Evolutionary conservation across 1,284 basidiomycete genomes (phyloP).

Genomic region (Papiliotrema terrestris): DNA sequence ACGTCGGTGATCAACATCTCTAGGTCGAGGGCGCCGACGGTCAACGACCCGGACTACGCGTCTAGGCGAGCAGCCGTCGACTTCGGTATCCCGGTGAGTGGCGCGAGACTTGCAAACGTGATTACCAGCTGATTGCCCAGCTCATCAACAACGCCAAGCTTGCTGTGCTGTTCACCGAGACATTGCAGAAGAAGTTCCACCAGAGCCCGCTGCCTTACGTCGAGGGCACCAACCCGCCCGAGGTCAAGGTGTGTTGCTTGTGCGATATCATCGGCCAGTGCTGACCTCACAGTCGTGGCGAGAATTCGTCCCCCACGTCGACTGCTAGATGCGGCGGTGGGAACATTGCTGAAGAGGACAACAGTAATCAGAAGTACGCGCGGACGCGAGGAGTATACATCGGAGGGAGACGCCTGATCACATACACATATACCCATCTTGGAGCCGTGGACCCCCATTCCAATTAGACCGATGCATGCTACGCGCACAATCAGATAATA

Average conservation of each 20-base stretch:
- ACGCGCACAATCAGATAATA: no score
- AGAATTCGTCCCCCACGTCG: constrained; percentile 62
- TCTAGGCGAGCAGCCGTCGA: constrained; percentile 87
- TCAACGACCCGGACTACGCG: constrained; percentile 93
- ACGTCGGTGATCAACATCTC: constrained; percentile 94
- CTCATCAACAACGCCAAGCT: constrained; percentile 87
- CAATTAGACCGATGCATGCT: no score
- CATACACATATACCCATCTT: neutral
- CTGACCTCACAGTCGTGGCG: constrained; percentile 61
- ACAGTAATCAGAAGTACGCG: neutral
- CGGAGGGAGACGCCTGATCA: neutral
- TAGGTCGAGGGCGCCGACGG: constrained; percentile 69
- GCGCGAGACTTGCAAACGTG: constrained; percentile 1
- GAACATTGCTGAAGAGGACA: neutral
- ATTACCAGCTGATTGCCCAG: constrained; percentile 53
- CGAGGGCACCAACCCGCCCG: constrained; percentile 87
- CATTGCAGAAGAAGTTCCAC: constrained; percentile 82
- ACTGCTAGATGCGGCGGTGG: constrained; percentile 1
- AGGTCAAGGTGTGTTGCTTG: constrained; percentile 60
- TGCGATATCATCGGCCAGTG: neutral
- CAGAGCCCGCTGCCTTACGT: constrained; percentile 73
- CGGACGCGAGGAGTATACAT: neutral
- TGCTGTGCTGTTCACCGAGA: constrained; percentile 87
- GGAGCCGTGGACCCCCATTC: neutral
- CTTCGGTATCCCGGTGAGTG: constrained; percentile 63